Evolutionary conservation across 768 basidiomycete genomes (phyloP), one percentile per base, ranked within the genome.

Genomic region (Tulasnella sp.): DNA sequence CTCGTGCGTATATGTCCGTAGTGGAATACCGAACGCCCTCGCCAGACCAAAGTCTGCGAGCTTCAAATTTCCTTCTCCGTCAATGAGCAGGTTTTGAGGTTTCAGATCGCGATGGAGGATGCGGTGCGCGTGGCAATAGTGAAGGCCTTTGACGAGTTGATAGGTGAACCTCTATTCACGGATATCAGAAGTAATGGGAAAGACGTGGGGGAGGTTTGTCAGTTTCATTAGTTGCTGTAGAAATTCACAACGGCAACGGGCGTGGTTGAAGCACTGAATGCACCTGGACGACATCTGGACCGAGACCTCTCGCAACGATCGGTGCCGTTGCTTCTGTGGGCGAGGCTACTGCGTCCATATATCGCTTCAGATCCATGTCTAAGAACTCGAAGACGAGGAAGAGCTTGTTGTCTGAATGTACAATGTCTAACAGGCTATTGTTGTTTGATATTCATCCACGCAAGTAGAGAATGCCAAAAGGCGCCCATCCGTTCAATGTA

Each of bases 1-100:
- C 79, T 99, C 96, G 68, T 98, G 96, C 15, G 94, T 99, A 70
- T 98, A 99, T n/a, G 94, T 96, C 65, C 96, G 78, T 77, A 99
- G 84, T 43, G 96, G 96, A 65, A 99, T 97, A 60, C 96, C 96
- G 69, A 99, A 99, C 10, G 94, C 94, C 61, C 94, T 78, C 1
- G 94, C 93, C 45, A 98, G 78, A 43, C 94, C 94, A 67, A 98
- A 97, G 73, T 97, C 94, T 12, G 91, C 93, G 24, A 98, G 80
- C 73, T 98, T 98, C 56, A 98, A 79, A 69, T 96, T 94, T 63
- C 89, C 83, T 53, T 81, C 73, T 63, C 82, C 84, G 74, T 92
- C 85, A 69, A 98, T 96, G 60, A 98, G 78, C 58, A 97, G 74
- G 71, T 98, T 97, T 73, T 97, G 93, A 0, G 92, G 92, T 71